Evolutionary conservation across 2,329 filamentous ascomycete species (phyloP), one percentile per base, ranked within the genome.

Genomic region (Cryphonectria carpinicola): DNA sequence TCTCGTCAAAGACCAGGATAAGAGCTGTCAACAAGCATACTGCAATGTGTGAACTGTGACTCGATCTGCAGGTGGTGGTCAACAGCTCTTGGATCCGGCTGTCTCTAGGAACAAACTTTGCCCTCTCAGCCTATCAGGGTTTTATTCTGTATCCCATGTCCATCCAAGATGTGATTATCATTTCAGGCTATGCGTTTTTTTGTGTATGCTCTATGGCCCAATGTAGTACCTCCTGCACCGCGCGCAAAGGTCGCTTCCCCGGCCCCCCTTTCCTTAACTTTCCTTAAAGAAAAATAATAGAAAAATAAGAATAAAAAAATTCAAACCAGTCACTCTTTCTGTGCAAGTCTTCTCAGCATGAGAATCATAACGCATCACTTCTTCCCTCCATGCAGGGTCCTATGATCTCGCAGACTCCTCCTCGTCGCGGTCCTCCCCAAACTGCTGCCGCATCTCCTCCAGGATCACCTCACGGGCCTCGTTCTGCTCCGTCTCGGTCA

Each of bases 401-500:
- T 43, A 43, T 28, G 37, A 46, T 22, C 25, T n/a, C 6, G 22
- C n/a, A n/a, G 22, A 46, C 37, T 17, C 14, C 4, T 11, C 19
- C n/a, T n/a, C n/a, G 8, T 39, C 70, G 41, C 56, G 39, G 14
- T 66, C 19, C 39, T 63, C 37, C 35, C 65, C 74, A 68, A 77
- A 76, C 71, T 79, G 76, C 63, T 76, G 72, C 54, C 70, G 76
- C 71, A 86, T 74, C 39, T 76, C 74, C 35, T 76, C 73, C 67
- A 84, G 77, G 60, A 82, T 78, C 5, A 81, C 80, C 3, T 79
- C 74, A 60, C 81, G 81, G 71, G 86, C 73, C 74, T 87, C 80
- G 61, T 79, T 77, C 76, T 84, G 81, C 79, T 89, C 85, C 54
- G 82, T 82, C 61, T 78, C 76, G 1, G 82, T 85, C 67, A 84